Evolutionary conservation across 2,329 filamentous ascomycete genomes (phyloP).

Genomic region (Colletotrichum lentis): DNA sequence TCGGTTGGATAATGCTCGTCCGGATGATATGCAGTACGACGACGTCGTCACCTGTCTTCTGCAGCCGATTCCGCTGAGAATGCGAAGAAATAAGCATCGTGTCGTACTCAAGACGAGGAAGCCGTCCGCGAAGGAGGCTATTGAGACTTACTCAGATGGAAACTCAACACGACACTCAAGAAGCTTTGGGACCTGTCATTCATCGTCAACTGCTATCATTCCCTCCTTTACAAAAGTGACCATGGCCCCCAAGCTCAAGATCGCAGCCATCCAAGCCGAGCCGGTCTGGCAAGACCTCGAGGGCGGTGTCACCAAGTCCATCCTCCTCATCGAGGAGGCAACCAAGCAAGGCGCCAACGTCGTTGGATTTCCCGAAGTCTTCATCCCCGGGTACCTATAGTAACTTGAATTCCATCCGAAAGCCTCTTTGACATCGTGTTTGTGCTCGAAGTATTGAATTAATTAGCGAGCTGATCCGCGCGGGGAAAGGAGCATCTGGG

Average conservation of each 20-base stretch:
- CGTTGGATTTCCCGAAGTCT: constrained; percentile 55
- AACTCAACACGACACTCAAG: not conserved
- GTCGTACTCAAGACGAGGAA: not conserved
- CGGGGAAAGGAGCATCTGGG: constrained; percentile 44
- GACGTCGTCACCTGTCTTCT: not conserved
- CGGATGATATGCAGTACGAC: not conserved
- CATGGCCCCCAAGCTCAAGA: constrained; percentile 39
- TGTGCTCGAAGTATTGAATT: not conserved
- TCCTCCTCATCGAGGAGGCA: constrained; percentile 46
- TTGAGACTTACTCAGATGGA: not conserved
- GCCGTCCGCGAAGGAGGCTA: not conserved
- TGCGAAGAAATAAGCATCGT: not conserved
- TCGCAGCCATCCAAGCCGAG: constrained; percentile 43
- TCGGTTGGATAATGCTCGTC: constrained; percentile 17
- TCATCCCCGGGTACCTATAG: constrained; percentile 58
- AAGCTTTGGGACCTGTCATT: not conserved
- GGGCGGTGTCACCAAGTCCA: constrained; percentile 49
- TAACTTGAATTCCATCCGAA: constrained; percentile 36
- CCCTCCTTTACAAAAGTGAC: not conserved
- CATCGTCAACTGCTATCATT: no score
- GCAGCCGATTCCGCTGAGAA: not conserved
- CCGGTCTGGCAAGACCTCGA: constrained; percentile 43
- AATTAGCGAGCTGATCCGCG: constrained; percentile 8
- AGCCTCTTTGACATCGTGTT: not conserved
- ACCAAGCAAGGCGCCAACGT: constrained; percentile 46